phyloP scores from a whole-genome alignment of 2,329 filamentous ascomycete species.

The Paracoccidioides brasiliensis region DNA sequence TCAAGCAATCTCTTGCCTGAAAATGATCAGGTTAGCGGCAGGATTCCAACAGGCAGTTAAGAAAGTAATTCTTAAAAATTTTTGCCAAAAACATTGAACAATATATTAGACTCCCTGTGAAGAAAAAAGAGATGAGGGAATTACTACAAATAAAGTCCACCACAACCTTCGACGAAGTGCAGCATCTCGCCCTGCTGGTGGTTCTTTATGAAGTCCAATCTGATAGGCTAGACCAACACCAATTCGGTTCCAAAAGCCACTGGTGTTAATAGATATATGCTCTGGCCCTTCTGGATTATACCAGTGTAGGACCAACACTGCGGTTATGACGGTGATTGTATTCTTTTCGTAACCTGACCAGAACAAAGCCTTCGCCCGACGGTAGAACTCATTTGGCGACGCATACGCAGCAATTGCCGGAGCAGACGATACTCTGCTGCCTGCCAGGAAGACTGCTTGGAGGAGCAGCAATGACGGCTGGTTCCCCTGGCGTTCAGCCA shows the following conservation, averaged over 20 bases:
- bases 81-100: background rate
- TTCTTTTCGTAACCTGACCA: constrained; percentile 23
- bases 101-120: background rate
- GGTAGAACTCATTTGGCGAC: constrained; percentile 21
- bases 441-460: constrained; percentile 31
- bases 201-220: constrained; percentile 33
- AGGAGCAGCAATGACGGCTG: constrained; percentile 21
- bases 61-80: background rate
- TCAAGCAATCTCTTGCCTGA: constrained; percentile 27
- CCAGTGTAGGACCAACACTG: constrained; percentile 23
- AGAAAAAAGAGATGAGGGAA: background rate
- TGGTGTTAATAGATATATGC: constrained; percentile 30
- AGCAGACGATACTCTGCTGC: constrained; percentile 28
- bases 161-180: constrained; percentile 28
- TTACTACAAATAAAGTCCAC: constrained; percentile 32
- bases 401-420: constrained; percentile 18
- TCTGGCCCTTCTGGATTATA: constrained; percentile 24
- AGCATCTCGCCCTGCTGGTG: constrained; percentile 22
- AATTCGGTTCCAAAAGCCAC: constrained; percentile 33
- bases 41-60: background rate
- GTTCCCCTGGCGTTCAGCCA: constrained; percentile 16
- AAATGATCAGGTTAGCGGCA: background rate
- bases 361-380: constrained; percentile 22
- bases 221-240: constrained; percentile 33
- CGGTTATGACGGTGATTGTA: constrained; percentile 20